These are phyloP conservation scores for Chaetomium globosum DNA, from an alignment of 2,329 filamentous ascomycete species.

Conservation along the genomic window DNA sequence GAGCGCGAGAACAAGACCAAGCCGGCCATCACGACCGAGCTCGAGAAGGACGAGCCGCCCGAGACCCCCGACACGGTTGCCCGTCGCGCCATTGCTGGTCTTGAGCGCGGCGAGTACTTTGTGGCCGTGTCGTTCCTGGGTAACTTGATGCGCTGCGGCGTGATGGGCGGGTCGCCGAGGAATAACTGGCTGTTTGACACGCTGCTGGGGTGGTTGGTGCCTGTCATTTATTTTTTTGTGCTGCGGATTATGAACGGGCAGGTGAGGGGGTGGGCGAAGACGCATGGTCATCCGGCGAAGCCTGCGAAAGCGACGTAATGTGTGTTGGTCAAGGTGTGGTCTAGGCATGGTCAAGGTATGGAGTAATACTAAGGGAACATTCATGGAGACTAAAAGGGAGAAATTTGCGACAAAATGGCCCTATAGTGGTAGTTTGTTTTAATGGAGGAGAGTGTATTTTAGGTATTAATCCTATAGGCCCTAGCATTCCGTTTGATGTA, in stretches of 20 bases:
- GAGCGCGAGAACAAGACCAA: slow-evolving; percentile 77
- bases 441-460: neutral
- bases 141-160: slow-evolving; percentile 67
- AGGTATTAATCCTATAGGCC: too few species aligned
- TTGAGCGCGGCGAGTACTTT: slow-evolving; percentile 80
- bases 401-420: neutral
- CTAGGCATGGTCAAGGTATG: too few species aligned
- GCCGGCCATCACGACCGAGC: slow-evolving; percentile 73
- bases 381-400: neutral
- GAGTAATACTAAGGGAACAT: neutral
- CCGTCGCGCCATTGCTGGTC: slow-evolving; percentile 64
- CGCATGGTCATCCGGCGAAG: slow-evolving; percentile 55
- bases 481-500: too few species aligned
- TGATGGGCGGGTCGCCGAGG: slow-evolving; percentile 58
- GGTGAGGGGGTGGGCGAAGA: slow-evolving; percentile 59
- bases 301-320: slow-evolving; percentile 21
- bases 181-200: slow-evolving; percentile 65
- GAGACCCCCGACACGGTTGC: slow-evolving; percentile 82
- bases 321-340: neutral
- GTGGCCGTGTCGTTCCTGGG: slow-evolving; percentile 76
- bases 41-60: slow-evolving; percentile 81
- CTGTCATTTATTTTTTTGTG: slow-evolving; percentile 62
- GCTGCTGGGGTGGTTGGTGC: slow-evolving; percentile 56
- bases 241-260: slow-evolving; percentile 59
- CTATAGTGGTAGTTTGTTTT: neutral